Evolutionary conservation across 2,329 filamentous ascomycete genomes (phyloP).

Genomic region (Exophiala oligosperma): DNA sequence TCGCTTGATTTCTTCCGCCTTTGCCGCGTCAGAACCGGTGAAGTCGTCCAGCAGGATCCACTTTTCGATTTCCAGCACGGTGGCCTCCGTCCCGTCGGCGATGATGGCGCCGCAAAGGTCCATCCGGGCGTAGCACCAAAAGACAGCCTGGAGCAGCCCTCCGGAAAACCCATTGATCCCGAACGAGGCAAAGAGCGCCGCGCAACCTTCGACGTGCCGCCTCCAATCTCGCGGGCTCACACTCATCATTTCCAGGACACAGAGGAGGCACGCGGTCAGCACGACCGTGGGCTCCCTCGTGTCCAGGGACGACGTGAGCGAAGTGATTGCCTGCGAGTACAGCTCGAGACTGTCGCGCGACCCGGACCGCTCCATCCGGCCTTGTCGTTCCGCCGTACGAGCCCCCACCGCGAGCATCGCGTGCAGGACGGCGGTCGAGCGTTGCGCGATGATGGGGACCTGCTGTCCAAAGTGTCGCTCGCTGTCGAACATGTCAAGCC

Average conservation of each 20-base stretch:
- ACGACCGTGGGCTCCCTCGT: constrained; percentile 7
- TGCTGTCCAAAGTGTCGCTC: constrained; percentile 54
- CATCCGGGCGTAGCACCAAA: constrained; percentile 62
- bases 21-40: constrained; percentile 27
- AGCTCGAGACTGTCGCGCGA: constrained; percentile 47
- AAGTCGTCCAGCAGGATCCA: constrained; percentile 46
- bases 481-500: constrained; percentile 60
- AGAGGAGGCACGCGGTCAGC: constrained; percentile 14
- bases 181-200: constrained; percentile 53
- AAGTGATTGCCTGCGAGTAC: constrained; percentile 55
- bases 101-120: constrained; percentile 59
- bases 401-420: constrained; percentile 57
- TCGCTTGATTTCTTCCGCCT: constrained; percentile 12
- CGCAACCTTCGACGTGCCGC: constrained; percentile 58
- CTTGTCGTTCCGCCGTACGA: constrained; percentile 54
- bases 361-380: constrained; percentile 34
- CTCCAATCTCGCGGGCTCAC: constrained; percentile 48
- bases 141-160: constrained; percentile 55
- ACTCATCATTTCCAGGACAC: constrained; percentile 22
- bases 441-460: constrained; percentile 35
- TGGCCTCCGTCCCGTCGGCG: constrained; percentile 50
- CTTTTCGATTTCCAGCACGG: constrained; percentile 50
- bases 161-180: constrained; percentile 53
- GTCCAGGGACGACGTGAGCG: constrained; percentile 8
- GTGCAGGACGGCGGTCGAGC: constrained; percentile 47